Evolutionary conservation across 2,329 filamentous ascomycete genomes (phyloP).

Genomic region (Ophiostoma sp.): DNA sequence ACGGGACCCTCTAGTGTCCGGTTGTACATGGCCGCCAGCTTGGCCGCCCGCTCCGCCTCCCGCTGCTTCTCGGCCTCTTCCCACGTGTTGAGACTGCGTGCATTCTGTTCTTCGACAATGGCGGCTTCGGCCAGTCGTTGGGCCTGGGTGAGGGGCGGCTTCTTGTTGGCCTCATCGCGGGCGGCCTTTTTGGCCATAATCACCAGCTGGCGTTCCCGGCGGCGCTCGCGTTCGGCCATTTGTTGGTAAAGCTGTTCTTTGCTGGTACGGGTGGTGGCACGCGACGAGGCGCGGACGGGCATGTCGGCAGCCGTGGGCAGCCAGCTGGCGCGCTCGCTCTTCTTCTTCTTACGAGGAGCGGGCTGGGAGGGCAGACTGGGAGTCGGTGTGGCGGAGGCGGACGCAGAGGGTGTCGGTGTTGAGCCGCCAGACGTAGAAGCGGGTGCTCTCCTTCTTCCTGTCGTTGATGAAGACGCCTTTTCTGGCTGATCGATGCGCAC

Average conservation of each 20-base stretch:
- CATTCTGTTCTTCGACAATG: constrained; percentile 79
- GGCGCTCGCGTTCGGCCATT: constrained; percentile 70
- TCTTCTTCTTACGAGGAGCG: constrained; percentile 59
- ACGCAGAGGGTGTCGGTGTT: constrained; percentile 32
- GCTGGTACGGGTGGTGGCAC: constrained; percentile 58
- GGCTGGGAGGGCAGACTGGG: constrained; percentile 35
- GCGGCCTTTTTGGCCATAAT: constrained; percentile 68
- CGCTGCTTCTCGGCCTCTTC: constrained; percentile 88
- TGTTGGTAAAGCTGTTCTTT: constrained; percentile 67
- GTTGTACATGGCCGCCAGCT: constrained; percentile 83
- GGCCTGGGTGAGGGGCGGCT: constrained; percentile 81
- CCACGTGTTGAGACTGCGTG: constrained; percentile 89
- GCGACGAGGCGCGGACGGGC: constrained; percentile 59
- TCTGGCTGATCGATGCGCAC: constrained; percentile 64
- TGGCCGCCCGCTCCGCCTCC: constrained; percentile 78
- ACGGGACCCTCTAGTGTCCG: constrained; percentile 85
- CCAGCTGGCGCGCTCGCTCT: constrained; percentile 61
- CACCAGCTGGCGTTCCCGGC: constrained; percentile 68
- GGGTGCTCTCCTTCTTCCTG: constrained; percentile 32
- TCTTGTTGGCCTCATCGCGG: constrained; percentile 70
- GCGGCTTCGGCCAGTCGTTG: constrained; percentile 82
- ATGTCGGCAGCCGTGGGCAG: constrained; percentile 55
- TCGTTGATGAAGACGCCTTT: constrained; percentile 30
- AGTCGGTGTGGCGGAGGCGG: constrained; percentile 34
- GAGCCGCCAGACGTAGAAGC: constrained; percentile 34